Evolutionary conservation across 805 yeast species (phyloP), one percentile per base, ranked within the genome.

Genomic region (Zygoascus tannicola): DNA sequence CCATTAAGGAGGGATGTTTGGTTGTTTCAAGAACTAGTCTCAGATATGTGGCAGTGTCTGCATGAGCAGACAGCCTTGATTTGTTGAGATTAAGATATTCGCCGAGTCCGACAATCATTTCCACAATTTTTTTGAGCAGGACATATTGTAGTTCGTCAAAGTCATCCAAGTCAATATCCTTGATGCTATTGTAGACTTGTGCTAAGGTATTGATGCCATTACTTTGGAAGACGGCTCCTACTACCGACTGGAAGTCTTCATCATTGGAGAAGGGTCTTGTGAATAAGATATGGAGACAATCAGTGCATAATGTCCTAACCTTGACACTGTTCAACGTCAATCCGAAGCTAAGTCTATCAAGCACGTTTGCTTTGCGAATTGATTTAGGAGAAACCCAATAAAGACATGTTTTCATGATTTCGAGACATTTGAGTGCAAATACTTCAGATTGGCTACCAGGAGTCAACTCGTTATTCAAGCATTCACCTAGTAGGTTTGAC

Each of bases 321-420:
- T 75, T 74, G 35, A 80, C 75, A 54, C 81, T 79, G 19, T 44
- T 47, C 16, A 64, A 58, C 7, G 46, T 45, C 42, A 85, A 66
- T 26, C 85, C 72, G 46, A 63, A 64, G 46, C 86, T 71, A 34
- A 92, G 67, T 12, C 81, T 74, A 34, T 72, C 70, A 52, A 86
- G 69, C 5, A 86, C 71, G 41, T 84, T 77, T 41, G 83, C 78
- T 34, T 72, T 66, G 36, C 80, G 74, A 43, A 90, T 72, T 1
- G 88, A 78, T 14, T 75, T 69, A 2, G 96, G 90, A 41, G 84
- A 74, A 5, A 88, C 76, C 98, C 98, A 92, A 54, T 84, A 87
- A 47, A 92, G 71, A 54, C 95, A 84, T 0, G 95, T 81, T 57
- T 92, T 92, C 56, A 90, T 74, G 3, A 94, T 81, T 49, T 87